A percentile compares a stretch with the other conserved stretches of the same genome.
These are phyloP conservation scores for Phanerochaete sordida DNA, from an alignment of 768 basidiomycete genomes.

Conservation along the genomic window DNA sequence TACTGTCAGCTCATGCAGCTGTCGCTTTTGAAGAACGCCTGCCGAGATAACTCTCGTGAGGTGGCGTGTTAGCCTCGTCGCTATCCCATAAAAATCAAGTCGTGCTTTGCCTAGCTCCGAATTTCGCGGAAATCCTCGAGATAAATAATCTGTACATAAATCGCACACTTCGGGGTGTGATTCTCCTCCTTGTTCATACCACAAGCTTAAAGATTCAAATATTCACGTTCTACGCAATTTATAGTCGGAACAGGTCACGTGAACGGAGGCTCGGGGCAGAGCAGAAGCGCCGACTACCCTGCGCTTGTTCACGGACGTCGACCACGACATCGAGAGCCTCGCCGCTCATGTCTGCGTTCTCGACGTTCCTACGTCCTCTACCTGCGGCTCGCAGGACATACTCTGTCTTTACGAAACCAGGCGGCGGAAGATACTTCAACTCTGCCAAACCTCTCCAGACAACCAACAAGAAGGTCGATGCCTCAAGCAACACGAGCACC, in stretches of 20 bases:
- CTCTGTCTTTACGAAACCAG: slow-evolving; percentile 77
- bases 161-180: too few relatives aligned
- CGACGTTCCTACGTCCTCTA: slow-evolving; percentile 46
- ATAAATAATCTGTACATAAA: too few relatives aligned
- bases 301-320: slow-evolving; percentile 4
- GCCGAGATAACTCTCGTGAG: too few relatives aligned
- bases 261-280: not conserved
- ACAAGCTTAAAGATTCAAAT: not conserved
- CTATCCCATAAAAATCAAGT: too few relatives aligned
- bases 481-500: slow-evolving; percentile 14
- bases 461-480: slow-evolving; percentile 32
- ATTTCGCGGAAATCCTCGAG: too few relatives aligned
- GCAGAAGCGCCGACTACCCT: not conserved
- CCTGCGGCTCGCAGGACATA: slow-evolving; percentile 56
- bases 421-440: slow-evolving; percentile 72
- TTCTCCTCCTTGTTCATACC: not conserved
- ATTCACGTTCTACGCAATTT: not conserved
- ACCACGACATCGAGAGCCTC: slow-evolving; percentile 9
- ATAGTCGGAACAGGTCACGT: not conserved
- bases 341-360: slow-evolving; percentile 39
- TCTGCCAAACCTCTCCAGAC: slow-evolving; percentile 56
- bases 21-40: too few relatives aligned
- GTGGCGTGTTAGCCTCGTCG: too few relatives aligned
- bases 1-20: too few relatives aligned
- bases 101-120: too few relatives aligned